Evolutionary conservation across 768 basidiomycete genomes (phyloP).

Genomic region (Clitopilus passeckerianus): DNA sequence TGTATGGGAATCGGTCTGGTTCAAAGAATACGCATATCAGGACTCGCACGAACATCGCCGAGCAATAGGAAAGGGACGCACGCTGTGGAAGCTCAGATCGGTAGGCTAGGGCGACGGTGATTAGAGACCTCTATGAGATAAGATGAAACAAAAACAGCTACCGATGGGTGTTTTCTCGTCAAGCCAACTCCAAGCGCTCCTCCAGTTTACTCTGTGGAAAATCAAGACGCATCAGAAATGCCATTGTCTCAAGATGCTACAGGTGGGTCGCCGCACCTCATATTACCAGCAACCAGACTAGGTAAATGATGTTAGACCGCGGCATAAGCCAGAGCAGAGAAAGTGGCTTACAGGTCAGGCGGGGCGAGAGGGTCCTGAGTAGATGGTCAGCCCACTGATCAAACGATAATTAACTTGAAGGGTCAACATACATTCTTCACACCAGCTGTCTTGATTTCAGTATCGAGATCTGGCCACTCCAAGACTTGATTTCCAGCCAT

Average conservation of each 20-base stretch:
- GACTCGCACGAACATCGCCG: not conserved
- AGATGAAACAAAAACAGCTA: slow-evolving; percentile 11
- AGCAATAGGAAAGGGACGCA: slow-evolving; percentile 9
- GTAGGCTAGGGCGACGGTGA: slow-evolving; percentile 26
- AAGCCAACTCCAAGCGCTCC: slow-evolving; percentile 30
- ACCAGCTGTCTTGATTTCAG: slow-evolving; percentile 55
- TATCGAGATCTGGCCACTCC: slow-evolving; percentile 56
- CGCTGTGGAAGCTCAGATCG: slow-evolving; percentile 34
- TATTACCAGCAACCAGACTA: slow-evolving; percentile 38
- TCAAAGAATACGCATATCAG: not conserved
- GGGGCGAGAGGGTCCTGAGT: slow-evolving; percentile 35
- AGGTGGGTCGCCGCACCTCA: slow-evolving; percentile 27
- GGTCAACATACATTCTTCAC: slow-evolving; percentile 35
- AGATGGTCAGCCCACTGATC: not conserved
- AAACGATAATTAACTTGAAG: not conserved
- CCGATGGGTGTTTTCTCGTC: slow-evolving; percentile 36
- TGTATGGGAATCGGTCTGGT: slow-evolving; percentile 54
- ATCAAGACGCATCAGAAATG: not conserved
- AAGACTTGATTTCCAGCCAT: slow-evolving; percentile 64
- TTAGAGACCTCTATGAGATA: not conserved
- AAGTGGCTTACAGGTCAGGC: slow-evolving; percentile 33
- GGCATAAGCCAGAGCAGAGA: not conserved
- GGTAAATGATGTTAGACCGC: not conserved
- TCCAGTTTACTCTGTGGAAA: slow-evolving; percentile 37
- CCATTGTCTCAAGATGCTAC: not conserved